Evolutionary conservation across 305 asterid genomes (phyloP).

Genomic region (Euphrasia arctica): DNA sequence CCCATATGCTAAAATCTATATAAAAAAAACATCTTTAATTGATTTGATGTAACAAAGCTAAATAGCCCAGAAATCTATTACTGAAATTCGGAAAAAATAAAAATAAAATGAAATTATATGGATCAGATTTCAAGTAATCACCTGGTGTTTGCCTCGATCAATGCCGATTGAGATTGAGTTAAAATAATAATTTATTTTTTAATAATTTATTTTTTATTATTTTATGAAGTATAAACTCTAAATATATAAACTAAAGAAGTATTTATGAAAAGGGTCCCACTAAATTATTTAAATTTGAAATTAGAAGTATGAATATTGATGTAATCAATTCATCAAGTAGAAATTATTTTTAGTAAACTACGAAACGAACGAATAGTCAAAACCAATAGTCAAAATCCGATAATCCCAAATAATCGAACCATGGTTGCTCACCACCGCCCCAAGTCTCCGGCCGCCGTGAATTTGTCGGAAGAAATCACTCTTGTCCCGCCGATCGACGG

Average conservation of each 20-base stretch:
- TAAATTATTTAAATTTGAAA: too few relatives aligned
- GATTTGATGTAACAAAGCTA: neutral
- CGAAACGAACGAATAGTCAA: too few relatives aligned
- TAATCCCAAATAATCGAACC: constrained; percentile 11
- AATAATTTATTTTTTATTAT: too few relatives aligned
- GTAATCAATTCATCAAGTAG: too few relatives aligned
- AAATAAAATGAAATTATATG: too few relatives aligned
- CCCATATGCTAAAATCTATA: constrained; percentile 5
- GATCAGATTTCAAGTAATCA: constrained; percentile 17
- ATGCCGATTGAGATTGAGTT: too few relatives aligned
- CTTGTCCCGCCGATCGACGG: constrained; percentile 26
- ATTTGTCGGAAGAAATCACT: constrained; percentile 25
- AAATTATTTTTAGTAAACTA: too few relatives aligned
- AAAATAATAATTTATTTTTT: too few relatives aligned
- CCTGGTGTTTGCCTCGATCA: constrained; percentile 37
- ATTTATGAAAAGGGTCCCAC: too few relatives aligned
- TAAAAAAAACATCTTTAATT: neutral
- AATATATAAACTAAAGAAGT: too few relatives aligned
- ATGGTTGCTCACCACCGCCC: constrained; percentile 41
- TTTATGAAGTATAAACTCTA: too few relatives aligned
- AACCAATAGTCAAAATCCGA: neutral
- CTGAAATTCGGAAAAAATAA: neutral
- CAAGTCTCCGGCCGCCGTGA: constrained; percentile 23
- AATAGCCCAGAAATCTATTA: neutral
- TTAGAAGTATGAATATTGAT: too few relatives aligned